These are phyloP conservation scores for Acer negundo DNA, from an alignment of 345 rosid species.

Conservation along the genomic window DNA sequence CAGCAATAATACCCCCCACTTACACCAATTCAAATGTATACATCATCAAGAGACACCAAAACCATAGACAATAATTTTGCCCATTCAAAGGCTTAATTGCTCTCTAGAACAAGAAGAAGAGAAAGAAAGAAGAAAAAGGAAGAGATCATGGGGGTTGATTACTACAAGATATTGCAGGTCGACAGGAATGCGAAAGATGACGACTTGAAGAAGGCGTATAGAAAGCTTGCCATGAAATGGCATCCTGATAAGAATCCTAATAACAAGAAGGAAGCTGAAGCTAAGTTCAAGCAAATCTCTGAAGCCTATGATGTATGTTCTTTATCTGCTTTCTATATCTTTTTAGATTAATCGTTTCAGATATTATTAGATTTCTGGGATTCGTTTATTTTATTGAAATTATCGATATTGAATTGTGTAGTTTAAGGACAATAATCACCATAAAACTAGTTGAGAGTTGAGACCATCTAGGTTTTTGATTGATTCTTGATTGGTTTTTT, in stretches of 20 bases:
- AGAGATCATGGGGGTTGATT: conserved; percentile 56
- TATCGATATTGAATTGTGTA: no score
- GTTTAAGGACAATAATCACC: no score
- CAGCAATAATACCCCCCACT: neutral
- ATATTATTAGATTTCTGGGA: neutral
- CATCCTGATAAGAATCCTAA: conserved; percentile 53
- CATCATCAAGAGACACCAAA: neutral
- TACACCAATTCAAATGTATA: neutral
- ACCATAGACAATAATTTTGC: neutral
- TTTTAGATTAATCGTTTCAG: neutral
- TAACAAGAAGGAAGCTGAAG: conserved; percentile 68
- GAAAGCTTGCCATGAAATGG: conserved; percentile 60
- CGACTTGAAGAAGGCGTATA: conserved; percentile 66
- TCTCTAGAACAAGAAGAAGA: conserved; percentile 4
- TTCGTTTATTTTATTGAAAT: neutral
- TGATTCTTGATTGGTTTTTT: no score
- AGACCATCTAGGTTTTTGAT: no score
- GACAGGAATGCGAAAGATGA: conserved; percentile 57
- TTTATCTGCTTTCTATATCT: no score
- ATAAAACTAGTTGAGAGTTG: no score
- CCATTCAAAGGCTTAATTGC: no score
- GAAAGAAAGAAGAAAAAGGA: conserved; percentile 28
- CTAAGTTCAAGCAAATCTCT: conserved; percentile 72
- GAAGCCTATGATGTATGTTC: conserved; percentile 63
- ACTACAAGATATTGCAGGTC: conserved; percentile 57